Conservation (phyloP, 192 early-diverging fungal species). For the Entophlyctis luteolus region DNA sequence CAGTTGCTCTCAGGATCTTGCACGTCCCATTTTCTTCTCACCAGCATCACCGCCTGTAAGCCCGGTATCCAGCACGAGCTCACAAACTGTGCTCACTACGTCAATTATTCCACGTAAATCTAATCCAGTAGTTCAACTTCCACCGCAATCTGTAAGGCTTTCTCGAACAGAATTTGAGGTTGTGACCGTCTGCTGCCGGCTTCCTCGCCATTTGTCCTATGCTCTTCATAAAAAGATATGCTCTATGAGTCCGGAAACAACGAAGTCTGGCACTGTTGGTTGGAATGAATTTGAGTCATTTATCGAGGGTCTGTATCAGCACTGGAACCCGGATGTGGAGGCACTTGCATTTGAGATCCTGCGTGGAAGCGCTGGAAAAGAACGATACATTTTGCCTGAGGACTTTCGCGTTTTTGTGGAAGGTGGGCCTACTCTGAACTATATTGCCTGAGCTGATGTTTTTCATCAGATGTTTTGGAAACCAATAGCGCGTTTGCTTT, state of each 20-base stretch:
- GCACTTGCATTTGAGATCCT: conserved; percentile 26
- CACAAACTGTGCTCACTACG: background rate
- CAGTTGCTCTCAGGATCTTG: conserved; percentile 2
- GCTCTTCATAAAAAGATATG: conserved; percentile 2
- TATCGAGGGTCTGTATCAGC: conserved; percentile 15
- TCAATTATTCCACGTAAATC: background rate
- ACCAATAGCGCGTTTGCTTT: conserved; percentile 82
- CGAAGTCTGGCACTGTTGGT: background rate
- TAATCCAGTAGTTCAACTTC: background rate
- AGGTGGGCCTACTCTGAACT: too few species aligned
- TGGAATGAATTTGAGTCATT: conserved; percentile 25
- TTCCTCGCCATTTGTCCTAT: conserved; percentile 8
- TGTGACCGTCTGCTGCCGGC: conserved; percentile 16
- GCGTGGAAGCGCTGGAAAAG: background rate
- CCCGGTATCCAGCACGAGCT: background rate
- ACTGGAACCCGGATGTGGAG: conserved; percentile 17
- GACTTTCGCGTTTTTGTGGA: conserved; percentile 21
- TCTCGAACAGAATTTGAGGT: conserved; percentile 13
- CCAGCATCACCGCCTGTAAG: background rate
- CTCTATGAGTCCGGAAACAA: background rate
- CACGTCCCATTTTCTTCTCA: conserved; percentile 21
- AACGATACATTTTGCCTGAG: conserved; percentile 6
- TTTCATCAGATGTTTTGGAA: conserved; percentile 65
- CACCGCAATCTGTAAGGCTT: background rate
- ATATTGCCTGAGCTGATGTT: too few species aligned